phyloP scores from a whole-genome alignment of 495 filamentous ascomycete genomes.

The Hyaloscypha bicolor region DNA sequence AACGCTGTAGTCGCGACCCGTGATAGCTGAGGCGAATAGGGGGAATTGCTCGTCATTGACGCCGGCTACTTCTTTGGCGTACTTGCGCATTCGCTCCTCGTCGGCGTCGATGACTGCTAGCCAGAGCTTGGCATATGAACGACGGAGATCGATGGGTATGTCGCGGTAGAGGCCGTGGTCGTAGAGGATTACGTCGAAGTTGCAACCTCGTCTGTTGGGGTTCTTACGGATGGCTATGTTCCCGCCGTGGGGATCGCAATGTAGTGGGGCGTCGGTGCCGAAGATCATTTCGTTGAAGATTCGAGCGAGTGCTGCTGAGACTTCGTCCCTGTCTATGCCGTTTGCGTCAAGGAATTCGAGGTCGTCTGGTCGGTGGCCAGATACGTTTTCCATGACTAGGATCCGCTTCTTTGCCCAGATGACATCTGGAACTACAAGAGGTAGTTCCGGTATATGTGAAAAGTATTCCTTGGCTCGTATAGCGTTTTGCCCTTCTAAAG shows the following conservation, averaged over 20 bases:
- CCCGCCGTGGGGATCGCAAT: slow-evolving; percentile 97
- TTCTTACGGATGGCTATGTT: slow-evolving; percentile 93
- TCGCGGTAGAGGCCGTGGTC: slow-evolving; percentile 97
- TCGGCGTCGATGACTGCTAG: slow-evolving; percentile 91
- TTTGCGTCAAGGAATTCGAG: slow-evolving; percentile 82
- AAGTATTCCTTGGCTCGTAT: slow-evolving; percentile 78
- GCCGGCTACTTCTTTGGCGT: slow-evolving; percentile 85
- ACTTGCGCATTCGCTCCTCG: slow-evolving; percentile 80
- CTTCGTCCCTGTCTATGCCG: slow-evolving; percentile 91
- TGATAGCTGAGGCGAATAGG: slow-evolving; percentile 95
- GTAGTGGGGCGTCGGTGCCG: slow-evolving; percentile 81
- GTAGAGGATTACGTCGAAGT: slow-evolving; percentile 98
- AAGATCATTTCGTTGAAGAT: slow-evolving; percentile 99
- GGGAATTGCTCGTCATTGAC: slow-evolving; percentile 92
- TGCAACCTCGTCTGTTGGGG: slow-evolving; percentile 52
- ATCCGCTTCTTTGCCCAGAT: slow-evolving; percentile 89
- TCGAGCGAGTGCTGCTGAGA: slow-evolving; percentile 85
- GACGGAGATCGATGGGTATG: slow-evolving; percentile 75
- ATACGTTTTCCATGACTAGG: slow-evolving; percentile 92
- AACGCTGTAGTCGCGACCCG: slow-evolving; percentile 84
- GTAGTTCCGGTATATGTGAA: slow-evolving; percentile 61
- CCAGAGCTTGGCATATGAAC: slow-evolving; percentile 97
- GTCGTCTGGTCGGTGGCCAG: slow-evolving; percentile 87
- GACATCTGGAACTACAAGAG: slow-evolving; percentile 87
- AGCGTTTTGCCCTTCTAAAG: slow-evolving; percentile 86